A percentile compares a stretch with the other conserved stretches of the same genome.
These are phyloP conservation scores for Microdochium paspali DNA, from an alignment of 2,329 filamentous ascomycete species.

Conservation along the genomic window DNA sequence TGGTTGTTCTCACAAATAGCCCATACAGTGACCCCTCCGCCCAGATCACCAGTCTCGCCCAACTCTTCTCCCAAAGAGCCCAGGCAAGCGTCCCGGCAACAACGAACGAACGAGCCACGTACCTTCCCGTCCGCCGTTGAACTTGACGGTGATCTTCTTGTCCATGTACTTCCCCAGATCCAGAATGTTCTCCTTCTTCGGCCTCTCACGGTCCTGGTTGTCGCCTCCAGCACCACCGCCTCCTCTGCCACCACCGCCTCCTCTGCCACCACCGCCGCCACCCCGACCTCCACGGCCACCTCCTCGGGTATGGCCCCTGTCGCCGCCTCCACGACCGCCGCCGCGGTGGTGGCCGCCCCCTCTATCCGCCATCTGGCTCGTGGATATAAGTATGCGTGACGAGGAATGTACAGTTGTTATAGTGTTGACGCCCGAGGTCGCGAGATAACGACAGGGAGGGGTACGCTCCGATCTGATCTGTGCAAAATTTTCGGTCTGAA, in stretches of 20 bases:
- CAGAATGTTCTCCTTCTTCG: slow-evolving; percentile 98
- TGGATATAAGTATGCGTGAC: too few species aligned
- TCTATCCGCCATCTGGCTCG: slow-evolving; percentile 41
- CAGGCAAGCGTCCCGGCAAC: background rate
- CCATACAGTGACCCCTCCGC: too few species aligned
- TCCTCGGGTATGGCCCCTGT: slow-evolving; percentile 30
- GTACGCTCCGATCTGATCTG: too few species aligned
- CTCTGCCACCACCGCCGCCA: slow-evolving; percentile 33
- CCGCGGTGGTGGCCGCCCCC: slow-evolving; percentile 20
- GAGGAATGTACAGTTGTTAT: too few species aligned
- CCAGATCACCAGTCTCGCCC: too few species aligned
- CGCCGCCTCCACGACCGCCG: slow-evolving; percentile 35
- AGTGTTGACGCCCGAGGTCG: too few species aligned
- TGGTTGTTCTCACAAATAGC: too few species aligned
- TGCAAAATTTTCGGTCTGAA: too few species aligned
- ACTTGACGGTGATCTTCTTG: slow-evolving; percentile 91
- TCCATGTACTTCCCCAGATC: slow-evolving; percentile 96
- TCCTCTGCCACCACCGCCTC: slow-evolving; percentile 34
- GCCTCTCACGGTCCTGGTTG: slow-evolving; percentile 55
- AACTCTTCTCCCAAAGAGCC: too few species aligned
- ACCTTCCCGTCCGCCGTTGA: slow-evolving; percentile 92
- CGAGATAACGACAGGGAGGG: too few species aligned
- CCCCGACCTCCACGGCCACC: slow-evolving; percentile 33
- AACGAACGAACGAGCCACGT: slow-evolving; percentile 16
- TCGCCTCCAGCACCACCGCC: slow-evolving; percentile 30